Evolutionary conservation across 257 asterid genomes (phyloP).

Genomic region (Solanum pennellii): DNA sequence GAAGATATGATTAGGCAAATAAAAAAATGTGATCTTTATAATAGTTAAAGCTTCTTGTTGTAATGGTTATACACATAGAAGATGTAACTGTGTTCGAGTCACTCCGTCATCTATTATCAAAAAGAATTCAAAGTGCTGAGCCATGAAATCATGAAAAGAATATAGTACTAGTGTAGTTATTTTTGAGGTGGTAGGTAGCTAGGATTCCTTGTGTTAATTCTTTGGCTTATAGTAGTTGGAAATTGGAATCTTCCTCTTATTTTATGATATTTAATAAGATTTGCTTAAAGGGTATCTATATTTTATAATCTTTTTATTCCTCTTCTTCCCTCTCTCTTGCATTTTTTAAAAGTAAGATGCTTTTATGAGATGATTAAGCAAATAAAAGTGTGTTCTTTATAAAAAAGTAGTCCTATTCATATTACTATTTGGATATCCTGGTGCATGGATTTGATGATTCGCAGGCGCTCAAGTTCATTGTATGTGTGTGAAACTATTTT

Average conservation of each 20-base stretch:
- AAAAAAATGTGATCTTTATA: not conserved
- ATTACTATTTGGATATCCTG: not conserved
- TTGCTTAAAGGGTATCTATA: not conserved
- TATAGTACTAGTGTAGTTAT: not conserved
- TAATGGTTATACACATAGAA: not conserved
- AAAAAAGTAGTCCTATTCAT: not conserved
- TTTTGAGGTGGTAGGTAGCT: not conserved
- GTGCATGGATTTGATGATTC: not conserved
- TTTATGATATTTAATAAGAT: not conserved
- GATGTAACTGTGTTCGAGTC: not conserved
- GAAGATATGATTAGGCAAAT: not conserved
- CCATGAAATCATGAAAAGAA: not conserved
- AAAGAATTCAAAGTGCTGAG: not conserved
- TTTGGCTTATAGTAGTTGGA: not conserved
- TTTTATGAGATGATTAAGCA: not conserved
- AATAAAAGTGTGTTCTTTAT: not conserved
- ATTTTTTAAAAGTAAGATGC: not conserved
- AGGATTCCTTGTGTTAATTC: not conserved
- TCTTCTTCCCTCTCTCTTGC: not conserved
- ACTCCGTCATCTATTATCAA: not conserved
- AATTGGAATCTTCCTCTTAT: not conserved
- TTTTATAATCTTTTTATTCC: not conserved
- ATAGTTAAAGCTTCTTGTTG: not conserved
- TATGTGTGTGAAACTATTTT: not conserved
- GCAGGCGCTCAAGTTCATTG: not conserved